Conservation (phyloP, 2,329 filamentous ascomycete species). For the Sphaerulina musiva region DNA sequence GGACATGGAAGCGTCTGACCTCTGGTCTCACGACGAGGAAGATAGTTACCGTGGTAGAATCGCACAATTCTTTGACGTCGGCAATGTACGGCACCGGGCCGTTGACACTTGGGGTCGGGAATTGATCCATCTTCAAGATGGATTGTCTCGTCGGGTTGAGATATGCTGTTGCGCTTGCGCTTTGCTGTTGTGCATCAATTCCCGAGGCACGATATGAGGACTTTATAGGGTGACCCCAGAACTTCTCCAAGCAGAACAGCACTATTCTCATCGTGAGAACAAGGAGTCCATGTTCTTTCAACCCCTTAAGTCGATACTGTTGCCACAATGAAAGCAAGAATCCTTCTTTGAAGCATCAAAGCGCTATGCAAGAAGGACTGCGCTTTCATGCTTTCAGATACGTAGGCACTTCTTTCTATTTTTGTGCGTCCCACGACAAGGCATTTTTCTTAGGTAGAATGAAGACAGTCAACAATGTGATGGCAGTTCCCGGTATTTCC, state of each 20-base stretch:
- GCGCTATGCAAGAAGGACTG: too few relatives aligned
- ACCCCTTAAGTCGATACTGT: too few relatives aligned
- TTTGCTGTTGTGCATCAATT: not conserved
- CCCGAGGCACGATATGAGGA: not conserved
- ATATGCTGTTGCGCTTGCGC: not conserved
- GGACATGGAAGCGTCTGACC: not conserved
- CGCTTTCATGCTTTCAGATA: too few relatives aligned
- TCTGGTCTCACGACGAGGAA: not conserved
- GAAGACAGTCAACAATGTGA: too few relatives aligned
- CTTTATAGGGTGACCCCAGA: not conserved
- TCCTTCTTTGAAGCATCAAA: too few relatives aligned
- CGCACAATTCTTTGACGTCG: not conserved
- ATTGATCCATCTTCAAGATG: not conserved
- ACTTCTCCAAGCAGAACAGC: not conserved
- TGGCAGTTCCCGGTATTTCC: too few relatives aligned
- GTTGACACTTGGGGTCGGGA: not conserved
- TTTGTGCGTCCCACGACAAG: too few relatives aligned
- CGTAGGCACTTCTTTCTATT: too few relatives aligned
- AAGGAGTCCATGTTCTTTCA: not conserved
- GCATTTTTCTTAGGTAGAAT: too few relatives aligned
- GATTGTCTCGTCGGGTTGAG: too few relatives aligned
- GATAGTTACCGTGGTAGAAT: not conserved
- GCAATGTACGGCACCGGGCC: not conserved
- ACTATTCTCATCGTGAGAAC: not conserved
- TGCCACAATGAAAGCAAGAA: too few relatives aligned